Percentiles rank a stretch among this genome's conserved stretches.
phyloP scores from a whole-genome alignment of 805 yeast genomes.

The Starmerella stellata region DNA sequence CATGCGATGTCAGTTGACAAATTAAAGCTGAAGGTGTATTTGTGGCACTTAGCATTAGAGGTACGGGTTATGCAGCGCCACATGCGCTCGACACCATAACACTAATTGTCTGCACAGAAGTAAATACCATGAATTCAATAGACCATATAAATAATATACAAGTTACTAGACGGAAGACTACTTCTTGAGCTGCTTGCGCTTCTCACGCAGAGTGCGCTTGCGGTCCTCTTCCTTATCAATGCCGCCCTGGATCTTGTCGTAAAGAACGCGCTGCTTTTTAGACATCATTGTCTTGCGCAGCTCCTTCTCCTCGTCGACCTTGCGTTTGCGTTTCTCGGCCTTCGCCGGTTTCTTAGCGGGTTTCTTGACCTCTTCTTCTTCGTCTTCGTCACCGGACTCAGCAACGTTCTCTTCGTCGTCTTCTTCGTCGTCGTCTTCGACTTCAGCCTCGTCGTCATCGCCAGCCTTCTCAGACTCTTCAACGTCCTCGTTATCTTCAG shows the following conservation, averaged over 20 bases:
- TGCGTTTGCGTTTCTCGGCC: constrained; percentile 28
- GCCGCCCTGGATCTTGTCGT: constrained; percentile 88
- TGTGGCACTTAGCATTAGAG: too few species aligned
- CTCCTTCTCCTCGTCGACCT: constrained; percentile 62
- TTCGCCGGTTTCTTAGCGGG: constrained; percentile 18
- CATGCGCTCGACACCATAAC: too few species aligned
- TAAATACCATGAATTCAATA: too few species aligned
- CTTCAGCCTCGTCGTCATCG: constrained; percentile 35
- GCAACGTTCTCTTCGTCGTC: constrained; percentile 37
- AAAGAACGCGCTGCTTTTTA: constrained; percentile 82
- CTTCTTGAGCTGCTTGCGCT: constrained; percentile 35
- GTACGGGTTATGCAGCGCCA: too few species aligned
- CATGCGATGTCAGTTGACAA: too few species aligned
- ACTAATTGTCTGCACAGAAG: too few species aligned
- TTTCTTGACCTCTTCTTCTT: constrained; percentile 35
- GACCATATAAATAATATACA: too few species aligned
- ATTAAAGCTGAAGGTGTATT: too few species aligned
- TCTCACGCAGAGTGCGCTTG: constrained; percentile 52
- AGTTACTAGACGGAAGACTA: too few species aligned
- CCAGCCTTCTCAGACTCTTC: constrained; percentile 30
- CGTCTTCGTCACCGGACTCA: constrained; percentile 24
- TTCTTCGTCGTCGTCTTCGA: constrained; percentile 33
- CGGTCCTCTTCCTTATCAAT: constrained; percentile 65
- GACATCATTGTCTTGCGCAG: constrained; percentile 94
- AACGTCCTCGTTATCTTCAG: constrained; percentile 5